Evolutionary conservation across 75 land plant species (phyloP), one percentile per base, ranked within the genome.

Genomic region (Selaginella tamariscina): DNA sequence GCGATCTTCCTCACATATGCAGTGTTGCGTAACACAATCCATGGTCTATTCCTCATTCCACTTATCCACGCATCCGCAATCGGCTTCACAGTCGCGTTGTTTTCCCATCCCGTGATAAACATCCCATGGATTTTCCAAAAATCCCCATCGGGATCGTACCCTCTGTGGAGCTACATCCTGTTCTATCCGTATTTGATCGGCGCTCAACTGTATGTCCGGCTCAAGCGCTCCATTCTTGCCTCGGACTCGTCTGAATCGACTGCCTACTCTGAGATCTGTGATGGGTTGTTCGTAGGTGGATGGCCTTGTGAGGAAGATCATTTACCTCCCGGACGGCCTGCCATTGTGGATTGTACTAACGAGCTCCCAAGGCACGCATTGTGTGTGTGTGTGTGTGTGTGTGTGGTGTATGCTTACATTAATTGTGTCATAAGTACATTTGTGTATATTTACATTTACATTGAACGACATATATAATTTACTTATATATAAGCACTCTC

Each of bases 281-380:
- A 80, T 1, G 87, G 84, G 15, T 24, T 92, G 11, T 92, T 76
- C 75, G 95, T 92, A 32, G 97, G 97, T 0, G 97, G 95, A 0
- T 89, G 95, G 97, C 97, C 97, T 44, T 78, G 21, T 63, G 64
- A 75, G 24, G 20, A 56, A 1, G 49, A 65, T 1, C 69, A 62
- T 33, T 57, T 86, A 75, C 97, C 97, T 1, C 84, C 82, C 0
- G 85, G 90, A 5, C 68, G 78, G 24, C 84, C 84, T n/a, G 93
- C 95, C 30, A 64, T 89, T 21, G 32, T 92, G 5, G 97, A 89
- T 69, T 92, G 97, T 65, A 92, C 97, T 29, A 79, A 85, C 68
- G 97, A 91, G 74, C 77, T 91, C 11, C 97, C 97, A 0, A 79
- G 84, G 56, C n/a, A n/a, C n/a, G n/a, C n/a, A n/a, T n/a, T n/a